Conservation (phyloP, 495 filamentous ascomycete species). For the Penicillium odoratum region DNA sequence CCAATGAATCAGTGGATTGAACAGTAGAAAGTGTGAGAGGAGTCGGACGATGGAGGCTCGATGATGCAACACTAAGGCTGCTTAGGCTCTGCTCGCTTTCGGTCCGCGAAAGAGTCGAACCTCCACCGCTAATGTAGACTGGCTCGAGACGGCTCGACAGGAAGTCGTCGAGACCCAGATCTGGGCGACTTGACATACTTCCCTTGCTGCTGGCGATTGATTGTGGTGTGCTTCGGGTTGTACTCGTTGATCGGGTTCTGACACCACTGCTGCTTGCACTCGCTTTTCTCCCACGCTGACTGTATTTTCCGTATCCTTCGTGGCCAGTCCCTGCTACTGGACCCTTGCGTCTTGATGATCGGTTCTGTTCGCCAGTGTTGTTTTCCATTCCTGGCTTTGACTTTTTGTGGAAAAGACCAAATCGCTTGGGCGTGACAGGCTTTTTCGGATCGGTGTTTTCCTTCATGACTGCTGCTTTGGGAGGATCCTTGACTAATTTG, state of each 20-base stretch:
- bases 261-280: conserved; percentile 48
- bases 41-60: conserved; percentile 21
- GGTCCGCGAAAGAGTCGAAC: conserved; percentile 54
- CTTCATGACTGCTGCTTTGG: conserved; percentile 21
- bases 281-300: conserved; percentile 46
- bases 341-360: conserved; percentile 64
- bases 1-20: conserved; percentile 38
- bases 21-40: conserved; percentile 25
- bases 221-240: conserved; percentile 46
- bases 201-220: conserved; percentile 54
- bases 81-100: conserved; percentile 64
- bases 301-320: conserved; percentile 88
- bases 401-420: conserved; percentile 75
- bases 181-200: conserved; percentile 52
- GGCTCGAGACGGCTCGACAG: conserved; percentile 78
- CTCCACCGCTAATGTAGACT: conserved; percentile 82
- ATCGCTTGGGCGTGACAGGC: conserved; percentile 50
- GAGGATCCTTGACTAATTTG: conserved; percentile 27
- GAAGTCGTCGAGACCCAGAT: conserved; percentile 63
- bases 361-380: conserved; percentile 53
- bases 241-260: conserved; percentile 57
- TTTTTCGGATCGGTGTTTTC: conserved; percentile 29
- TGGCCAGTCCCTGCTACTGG: conserved; percentile 92
- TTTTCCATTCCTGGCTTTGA: conserved; percentile 63
- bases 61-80: conserved; percentile 53